A percentile compares a stretch with the other conserved stretches of the same genome.
Conservation (phyloP, 2,329 filamentous ascomycete genomes). For the Botrytis byssoidea region DNA sequence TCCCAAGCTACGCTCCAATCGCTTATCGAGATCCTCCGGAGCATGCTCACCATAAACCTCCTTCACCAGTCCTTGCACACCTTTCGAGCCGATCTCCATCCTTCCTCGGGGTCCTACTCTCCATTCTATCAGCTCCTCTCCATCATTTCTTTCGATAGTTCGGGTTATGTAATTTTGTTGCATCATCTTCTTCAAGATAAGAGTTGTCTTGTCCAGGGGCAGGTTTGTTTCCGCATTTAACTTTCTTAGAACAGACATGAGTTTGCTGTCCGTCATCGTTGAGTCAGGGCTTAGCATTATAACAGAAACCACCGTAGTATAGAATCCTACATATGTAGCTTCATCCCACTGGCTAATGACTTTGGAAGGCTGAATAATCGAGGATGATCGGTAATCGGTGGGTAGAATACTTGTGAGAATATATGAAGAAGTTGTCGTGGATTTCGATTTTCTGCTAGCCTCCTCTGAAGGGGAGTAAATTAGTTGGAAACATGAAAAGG, state of each 20-base stretch:
- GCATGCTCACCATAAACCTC: constrained; percentile 54
- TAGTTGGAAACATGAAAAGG: constrained; percentile 3
- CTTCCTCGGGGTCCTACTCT: constrained; percentile 81
- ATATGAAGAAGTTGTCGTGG: constrained; percentile 63
- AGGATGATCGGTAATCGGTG: constrained; percentile 59
- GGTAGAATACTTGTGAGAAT: constrained; percentile 75
- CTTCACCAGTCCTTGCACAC: constrained; percentile 68
- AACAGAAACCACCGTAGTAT: constrained; percentile 74
- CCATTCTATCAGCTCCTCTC: constrained; percentile 78
- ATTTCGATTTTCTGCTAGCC: constrained; percentile 47
- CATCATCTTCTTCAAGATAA: constrained; percentile 70
- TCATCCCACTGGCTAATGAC: constrained; percentile 67
- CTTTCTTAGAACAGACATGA: constrained; percentile 71
- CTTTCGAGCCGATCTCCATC: constrained; percentile 76
- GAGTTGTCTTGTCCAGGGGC: constrained; percentile 72
- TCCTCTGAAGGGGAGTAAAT: constrained; percentile 24
- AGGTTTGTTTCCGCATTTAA: constrained; percentile 73
- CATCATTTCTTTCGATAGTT: constrained; percentile 65
- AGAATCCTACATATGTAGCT: constrained; percentile 77
- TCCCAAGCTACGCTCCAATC: constrained; percentile 61
- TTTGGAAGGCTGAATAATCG: constrained; percentile 66
- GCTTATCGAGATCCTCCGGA: constrained; percentile 56
- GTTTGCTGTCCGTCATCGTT: constrained; percentile 71
- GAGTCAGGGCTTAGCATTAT: constrained; percentile 70
- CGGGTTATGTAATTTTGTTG: constrained; percentile 82